Base-by-base conservation (phyloP, 257 asterid species). In the Linderniella brevidens region DNA sequence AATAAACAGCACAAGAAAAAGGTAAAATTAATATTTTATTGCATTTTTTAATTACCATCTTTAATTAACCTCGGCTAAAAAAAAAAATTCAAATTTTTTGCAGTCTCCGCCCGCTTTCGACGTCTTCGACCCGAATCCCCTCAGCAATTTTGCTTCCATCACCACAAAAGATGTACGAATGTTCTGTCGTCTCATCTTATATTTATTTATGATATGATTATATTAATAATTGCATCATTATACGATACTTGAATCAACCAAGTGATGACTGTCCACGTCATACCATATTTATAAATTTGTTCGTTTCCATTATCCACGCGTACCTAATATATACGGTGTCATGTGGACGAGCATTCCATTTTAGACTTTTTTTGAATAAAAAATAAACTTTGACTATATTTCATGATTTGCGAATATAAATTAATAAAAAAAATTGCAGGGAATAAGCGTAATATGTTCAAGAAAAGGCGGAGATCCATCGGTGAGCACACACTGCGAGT, bases 71-170 rank as follows among this genome's bases (percentile, higher is more conserved):
- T 25, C 3, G 4, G 32, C 32, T 18, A 51, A 8, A 13, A 14
- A 14, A 12, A 18, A 37, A 9, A 36, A 8, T 19, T 8, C 15
- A n/a, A n/a, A n/a, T 19, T 13, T 1, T 19, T 42, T 70, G 1
- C 77, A 87, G 95, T 68, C 61, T n/a, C 84, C 83, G 1, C 66
- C 67, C 8, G 95, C 93, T 43, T 88, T 88, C 74, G 70, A 72
- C 47, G 73, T 88, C 9, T 88, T 84, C 15, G 94, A 80, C 58
- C 86, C 84, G 37, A 80, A 48, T 35, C 65, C 63, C 41, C 52
- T 84, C 52, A 56, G 52, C 64, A 60, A 40, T 71, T 74, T 59
- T 48, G 54, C 90, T 1, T 68, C 87, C 0, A 48, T 73, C 61
- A 58, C 80, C 4, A 64, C 68, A 35, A 88, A 78, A 75, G 93